Conservation (phyloP, 257 asterid genomes). For the Ilex aquifolium region DNA sequence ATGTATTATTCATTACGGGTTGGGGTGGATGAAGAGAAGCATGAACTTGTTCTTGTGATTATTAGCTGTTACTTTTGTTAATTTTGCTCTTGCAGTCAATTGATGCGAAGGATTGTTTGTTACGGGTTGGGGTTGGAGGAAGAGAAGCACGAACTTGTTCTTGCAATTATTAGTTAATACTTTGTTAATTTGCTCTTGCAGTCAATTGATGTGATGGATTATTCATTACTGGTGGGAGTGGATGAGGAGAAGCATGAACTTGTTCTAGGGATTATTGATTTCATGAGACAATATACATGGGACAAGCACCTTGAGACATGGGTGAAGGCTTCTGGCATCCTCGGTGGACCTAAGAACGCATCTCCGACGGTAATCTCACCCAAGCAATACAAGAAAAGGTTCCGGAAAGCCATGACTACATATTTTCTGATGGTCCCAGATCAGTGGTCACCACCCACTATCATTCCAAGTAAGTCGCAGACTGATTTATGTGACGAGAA, state of each 20-base stretch:
- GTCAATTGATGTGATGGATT: background rate
- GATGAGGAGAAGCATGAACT: background rate
- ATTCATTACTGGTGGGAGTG: background rate
- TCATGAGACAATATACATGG: background rate
- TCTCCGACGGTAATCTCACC: background rate
- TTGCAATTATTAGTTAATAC: too few species aligned
- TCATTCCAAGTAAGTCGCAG: background rate
- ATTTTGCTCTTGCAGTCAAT: too few species aligned
- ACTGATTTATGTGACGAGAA: background rate
- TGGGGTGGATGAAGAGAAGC: too few species aligned
- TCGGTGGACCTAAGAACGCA: background rate
- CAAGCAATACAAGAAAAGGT: background rate
- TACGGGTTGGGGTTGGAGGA: too few species aligned
- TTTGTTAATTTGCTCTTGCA: background rate
- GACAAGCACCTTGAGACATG: background rate
- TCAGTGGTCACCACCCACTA: background rate
- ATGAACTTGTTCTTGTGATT: too few species aligned
- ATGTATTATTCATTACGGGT: too few species aligned
- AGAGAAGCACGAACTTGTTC: too few species aligned
- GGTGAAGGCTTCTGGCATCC: constrained; percentile 1
- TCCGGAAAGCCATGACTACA: background rate
- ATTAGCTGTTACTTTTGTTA: too few species aligned
- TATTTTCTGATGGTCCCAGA: constrained; percentile 1
- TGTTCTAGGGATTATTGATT: background rate
- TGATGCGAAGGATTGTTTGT: too few species aligned